Evolutionary conservation across 176 grass and related monocot genomes (phyloP).

Genomic region (Guadua angustifolia): DNA sequence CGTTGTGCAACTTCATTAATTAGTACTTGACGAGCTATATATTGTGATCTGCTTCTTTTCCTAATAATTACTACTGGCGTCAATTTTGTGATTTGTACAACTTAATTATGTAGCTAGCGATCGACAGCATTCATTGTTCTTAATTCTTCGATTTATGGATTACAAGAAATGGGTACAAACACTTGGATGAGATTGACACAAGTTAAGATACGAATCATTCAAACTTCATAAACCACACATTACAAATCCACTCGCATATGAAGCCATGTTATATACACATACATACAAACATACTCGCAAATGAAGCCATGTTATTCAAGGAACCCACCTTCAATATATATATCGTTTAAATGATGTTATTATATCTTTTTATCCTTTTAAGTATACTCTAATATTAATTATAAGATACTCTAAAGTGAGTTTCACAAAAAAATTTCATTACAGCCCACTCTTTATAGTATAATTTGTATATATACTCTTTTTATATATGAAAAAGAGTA

Average conservation of each 20-base stretch:
- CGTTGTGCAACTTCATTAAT: neutral
- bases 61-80: neutral
- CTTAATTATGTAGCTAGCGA: neutral
- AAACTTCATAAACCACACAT: neutral
- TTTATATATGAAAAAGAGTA: too few species aligned
- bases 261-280: too few species aligned
- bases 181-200: neutral
- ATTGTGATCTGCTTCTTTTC: neutral
- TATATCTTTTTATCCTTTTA: too few species aligned
- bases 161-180: neutral
- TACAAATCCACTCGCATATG: neutral
- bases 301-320: too few species aligned
- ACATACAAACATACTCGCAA: too few species aligned
- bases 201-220: neutral
- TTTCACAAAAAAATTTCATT: too few species aligned
- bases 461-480: too few species aligned
- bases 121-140: neutral
- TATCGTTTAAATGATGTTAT: too few species aligned
- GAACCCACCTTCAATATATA: too few species aligned
- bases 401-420: too few species aligned
- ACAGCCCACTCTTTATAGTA: too few species aligned
- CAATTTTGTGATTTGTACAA: neutral
- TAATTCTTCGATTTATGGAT: neutral
- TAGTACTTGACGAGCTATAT: slow-evolving; percentile 3
- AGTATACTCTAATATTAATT: too few species aligned